A percentile compares a stretch with the other conserved stretches of the same genome.
Evolutionary conservation across 2,329 filamentous ascomycete species (phyloP).

Genomic region (Trichoderma simmonsii): DNA sequence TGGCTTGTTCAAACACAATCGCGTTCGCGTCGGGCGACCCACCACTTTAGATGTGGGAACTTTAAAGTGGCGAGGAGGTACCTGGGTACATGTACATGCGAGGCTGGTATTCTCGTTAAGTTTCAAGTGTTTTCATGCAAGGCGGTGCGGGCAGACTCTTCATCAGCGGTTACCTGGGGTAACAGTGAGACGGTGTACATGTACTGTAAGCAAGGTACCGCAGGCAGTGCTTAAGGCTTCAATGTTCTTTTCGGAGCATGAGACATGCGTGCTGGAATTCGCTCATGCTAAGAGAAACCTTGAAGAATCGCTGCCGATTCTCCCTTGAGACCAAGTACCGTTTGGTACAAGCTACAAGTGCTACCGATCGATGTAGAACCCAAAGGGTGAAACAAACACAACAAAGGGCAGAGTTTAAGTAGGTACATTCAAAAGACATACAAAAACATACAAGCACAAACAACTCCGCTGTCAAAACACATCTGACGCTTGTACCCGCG

Average conservation of each 20-base stretch:
- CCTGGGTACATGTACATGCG: neutral
- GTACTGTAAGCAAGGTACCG: neutral
- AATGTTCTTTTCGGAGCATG: neutral
- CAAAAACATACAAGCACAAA: neutral
- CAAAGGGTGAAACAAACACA: neutral
- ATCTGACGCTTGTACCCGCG: neutral
- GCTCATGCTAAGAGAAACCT: neutral
- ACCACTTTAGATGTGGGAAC: slow-evolving; percentile 17
- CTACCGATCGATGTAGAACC: neutral
- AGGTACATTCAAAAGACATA: neutral
- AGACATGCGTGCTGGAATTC: neutral
- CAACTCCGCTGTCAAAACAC: neutral
- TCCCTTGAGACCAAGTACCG: neutral
- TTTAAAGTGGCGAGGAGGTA: slow-evolving; percentile 1
- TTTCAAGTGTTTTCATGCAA: neutral
- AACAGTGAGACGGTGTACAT: neutral
- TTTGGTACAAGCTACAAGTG: neutral
- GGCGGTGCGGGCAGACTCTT: neutral
- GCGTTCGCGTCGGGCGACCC: slow-evolving; percentile 16
- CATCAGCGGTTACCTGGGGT: neutral
- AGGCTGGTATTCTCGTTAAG: neutral
- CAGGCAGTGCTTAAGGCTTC: neutral
- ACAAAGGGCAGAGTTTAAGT: neutral
- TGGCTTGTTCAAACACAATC: slow-evolving; percentile 13
- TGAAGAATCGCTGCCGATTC: neutral